These are phyloP conservation scores for Epicoccum nigrum DNA, from an alignment of 2,329 filamentous ascomycete species.

Conservation along the genomic window DNA sequence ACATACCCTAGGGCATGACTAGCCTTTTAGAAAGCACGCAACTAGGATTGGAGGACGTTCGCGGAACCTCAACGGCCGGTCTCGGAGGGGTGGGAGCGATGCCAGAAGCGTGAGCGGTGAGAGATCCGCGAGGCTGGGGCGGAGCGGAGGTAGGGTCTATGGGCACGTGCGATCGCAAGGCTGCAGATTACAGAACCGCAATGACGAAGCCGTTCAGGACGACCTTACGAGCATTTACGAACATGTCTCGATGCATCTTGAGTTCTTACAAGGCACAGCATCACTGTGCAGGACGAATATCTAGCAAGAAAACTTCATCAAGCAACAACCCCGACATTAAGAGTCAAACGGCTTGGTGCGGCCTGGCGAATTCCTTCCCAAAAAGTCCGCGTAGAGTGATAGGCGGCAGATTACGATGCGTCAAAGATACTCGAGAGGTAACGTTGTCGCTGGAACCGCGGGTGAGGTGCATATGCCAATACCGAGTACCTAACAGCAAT, in stretches of 20 bases:
- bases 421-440: constrained; percentile 22
- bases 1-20: constrained; percentile 29
- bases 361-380: constrained; percentile 16
- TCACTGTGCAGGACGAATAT: constrained; percentile 10
- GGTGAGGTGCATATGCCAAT: constrained; percentile 38
- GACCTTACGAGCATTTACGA: constrained; percentile 12
- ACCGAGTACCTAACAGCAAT: constrained; percentile 46
- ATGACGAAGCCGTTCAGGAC: background rate
- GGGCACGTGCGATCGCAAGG: constrained; percentile 25
- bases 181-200: constrained; percentile 13
- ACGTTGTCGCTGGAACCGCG: constrained; percentile 21
- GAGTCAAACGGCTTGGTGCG: constrained; percentile 14
- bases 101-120: constrained; percentile 34
- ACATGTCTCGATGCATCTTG: constrained; percentile 6
- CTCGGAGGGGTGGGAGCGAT: constrained; percentile 31
- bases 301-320: constrained; percentile 5
- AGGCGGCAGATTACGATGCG: constrained; percentile 24
- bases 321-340: constrained; percentile 15
- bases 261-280: background rate
- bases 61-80: constrained; percentile 19
- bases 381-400: constrained; percentile 17
- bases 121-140: constrained; percentile 19
- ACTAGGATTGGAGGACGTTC: constrained; percentile 28
- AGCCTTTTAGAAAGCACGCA: constrained; percentile 5
- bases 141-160: constrained; percentile 33